Evolutionary conservation across 2,329 filamentous ascomycete genomes (phyloP).

Genomic region (Ascochyta rabiei): DNA sequence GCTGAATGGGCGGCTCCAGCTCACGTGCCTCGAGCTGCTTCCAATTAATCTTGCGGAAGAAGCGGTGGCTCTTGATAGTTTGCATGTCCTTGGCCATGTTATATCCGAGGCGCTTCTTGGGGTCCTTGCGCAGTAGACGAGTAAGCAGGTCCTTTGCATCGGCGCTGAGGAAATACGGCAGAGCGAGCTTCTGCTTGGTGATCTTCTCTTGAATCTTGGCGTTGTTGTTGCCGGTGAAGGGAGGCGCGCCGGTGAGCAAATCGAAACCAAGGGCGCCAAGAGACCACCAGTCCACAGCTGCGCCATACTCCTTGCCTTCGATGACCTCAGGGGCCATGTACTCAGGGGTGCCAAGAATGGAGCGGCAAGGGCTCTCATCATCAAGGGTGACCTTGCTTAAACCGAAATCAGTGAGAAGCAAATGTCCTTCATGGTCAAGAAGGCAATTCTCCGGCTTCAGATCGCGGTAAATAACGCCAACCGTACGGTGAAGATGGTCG

Average conservation of each 20-base stretch:
- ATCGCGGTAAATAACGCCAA: slow-evolving; percentile 95
- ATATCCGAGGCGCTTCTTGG: slow-evolving; percentile 83
- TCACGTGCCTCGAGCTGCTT: slow-evolving; percentile 81
- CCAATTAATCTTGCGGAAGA: slow-evolving; percentile 98
- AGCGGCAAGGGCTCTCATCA: slow-evolving; percentile 75
- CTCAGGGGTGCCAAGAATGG: slow-evolving; percentile 91
- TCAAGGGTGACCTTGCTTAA: slow-evolving; percentile 92
- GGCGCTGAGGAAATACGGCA: slow-evolving; percentile 88
- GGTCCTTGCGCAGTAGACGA: slow-evolving; percentile 88
- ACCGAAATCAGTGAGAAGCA: slow-evolving; percentile 95
- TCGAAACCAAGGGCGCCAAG: slow-evolving; percentile 92
- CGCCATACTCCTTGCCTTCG: slow-evolving; percentile 85
- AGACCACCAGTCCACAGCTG: slow-evolving; percentile 98
- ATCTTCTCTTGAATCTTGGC: slow-evolving; percentile 97
- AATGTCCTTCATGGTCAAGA: slow-evolving; percentile 86
- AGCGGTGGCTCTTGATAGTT: slow-evolving; percentile 87
- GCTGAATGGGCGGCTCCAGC: slow-evolving; percentile 85
- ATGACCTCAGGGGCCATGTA: slow-evolving; percentile 99
- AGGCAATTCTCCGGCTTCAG: slow-evolving; percentile 98
- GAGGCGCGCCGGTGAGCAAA: slow-evolving; percentile 87
- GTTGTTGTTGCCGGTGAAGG: slow-evolving; percentile 89
- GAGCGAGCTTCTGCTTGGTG: slow-evolving; percentile 82
- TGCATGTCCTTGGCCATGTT: slow-evolving; percentile 88
- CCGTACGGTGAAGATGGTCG: slow-evolving; percentile 87
- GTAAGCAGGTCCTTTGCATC: slow-evolving; percentile 95